A percentile compares a stretch with the other conserved stretches of the same genome.
Evolutionary conservation across 805 yeast species (phyloP).

Genomic region (Saturnispora besseyi): DNA sequence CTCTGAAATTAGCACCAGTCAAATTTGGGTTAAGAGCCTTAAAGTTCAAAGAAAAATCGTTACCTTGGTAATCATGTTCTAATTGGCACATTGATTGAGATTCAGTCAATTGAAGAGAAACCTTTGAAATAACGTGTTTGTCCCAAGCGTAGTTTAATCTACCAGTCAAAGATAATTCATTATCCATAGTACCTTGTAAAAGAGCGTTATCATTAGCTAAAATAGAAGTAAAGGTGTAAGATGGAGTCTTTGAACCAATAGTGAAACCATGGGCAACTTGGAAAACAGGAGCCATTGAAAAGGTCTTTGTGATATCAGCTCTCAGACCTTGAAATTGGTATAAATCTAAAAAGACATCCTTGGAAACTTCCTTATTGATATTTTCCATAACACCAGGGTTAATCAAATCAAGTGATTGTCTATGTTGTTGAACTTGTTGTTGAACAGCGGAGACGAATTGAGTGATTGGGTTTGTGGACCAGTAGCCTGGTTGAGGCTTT

Average conservation of each 20-base stretch:
- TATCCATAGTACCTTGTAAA: constrained; percentile 87
- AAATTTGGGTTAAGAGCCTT: constrained; percentile 86
- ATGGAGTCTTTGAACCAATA: constrained; percentile 80
- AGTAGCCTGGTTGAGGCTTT: constrained; percentile 43
- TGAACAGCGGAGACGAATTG: constrained; percentile 72
- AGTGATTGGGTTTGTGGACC: constrained; percentile 79
- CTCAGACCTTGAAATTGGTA: constrained; percentile 91
- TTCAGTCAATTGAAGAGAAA: constrained; percentile 78
- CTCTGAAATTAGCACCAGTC: constrained; percentile 67
- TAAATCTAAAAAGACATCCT: constrained; percentile 86
- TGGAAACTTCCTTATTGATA: constrained; percentile 84
- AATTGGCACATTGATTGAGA: constrained; percentile 90
- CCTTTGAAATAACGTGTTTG: constrained; percentile 65
- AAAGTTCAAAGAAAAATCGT: constrained; percentile 80
- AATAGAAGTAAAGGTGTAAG: constrained; percentile 84
- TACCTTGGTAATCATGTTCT: constrained; percentile 91
- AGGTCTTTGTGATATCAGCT: constrained; percentile 91
- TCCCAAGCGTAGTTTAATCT: constrained; percentile 90
- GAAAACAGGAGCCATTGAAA: constrained; percentile 86
- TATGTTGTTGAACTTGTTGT: constrained; percentile 61
- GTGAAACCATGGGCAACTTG: constrained; percentile 93
- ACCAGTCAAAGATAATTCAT: constrained; percentile 76
- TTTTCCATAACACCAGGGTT: constrained; percentile 96
- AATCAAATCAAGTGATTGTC: constrained; percentile 69
- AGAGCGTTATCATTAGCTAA: constrained; percentile 80